Percentiles rank a stretch among this genome's conserved stretches.
Evolutionary conservation across 768 basidiomycete species (phyloP).

Genomic region (Calocybe gangraenosa): DNA sequence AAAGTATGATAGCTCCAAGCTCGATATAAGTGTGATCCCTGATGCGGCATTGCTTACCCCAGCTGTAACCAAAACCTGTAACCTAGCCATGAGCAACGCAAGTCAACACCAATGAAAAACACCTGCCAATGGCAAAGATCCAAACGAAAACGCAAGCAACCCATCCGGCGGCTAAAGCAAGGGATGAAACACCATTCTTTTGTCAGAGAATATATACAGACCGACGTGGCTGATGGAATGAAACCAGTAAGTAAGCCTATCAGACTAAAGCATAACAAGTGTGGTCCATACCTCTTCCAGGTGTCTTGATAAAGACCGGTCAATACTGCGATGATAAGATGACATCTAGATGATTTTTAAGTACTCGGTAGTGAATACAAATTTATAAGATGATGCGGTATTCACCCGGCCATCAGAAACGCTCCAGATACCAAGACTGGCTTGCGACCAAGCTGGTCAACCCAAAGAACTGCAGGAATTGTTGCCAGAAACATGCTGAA

Average conservation of each 20-base stretch:
- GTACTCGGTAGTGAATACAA: too few relatives aligned
- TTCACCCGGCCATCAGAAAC: slow-evolving; percentile 63
- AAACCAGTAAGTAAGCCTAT: slow-evolving; percentile 2
- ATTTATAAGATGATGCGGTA: too few relatives aligned
- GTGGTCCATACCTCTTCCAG: slow-evolving; percentile 43
- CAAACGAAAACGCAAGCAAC: slow-evolving; percentile 67
- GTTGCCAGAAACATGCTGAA: slow-evolving; percentile 74
- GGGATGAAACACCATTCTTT: not conserved
- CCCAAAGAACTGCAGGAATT: slow-evolving; percentile 78
- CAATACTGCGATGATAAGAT: slow-evolving; percentile 65
- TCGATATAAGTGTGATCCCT: too few relatives aligned
- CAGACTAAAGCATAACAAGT: not conserved
- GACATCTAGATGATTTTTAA: slow-evolving; percentile 55
- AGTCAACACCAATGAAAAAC: not conserved
- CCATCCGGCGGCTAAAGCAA: slow-evolving; percentile 59
- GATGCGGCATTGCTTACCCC: slow-evolving; percentile 51
- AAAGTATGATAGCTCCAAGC: not conserved
- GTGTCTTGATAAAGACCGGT: slow-evolving; percentile 52
- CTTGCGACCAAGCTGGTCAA: slow-evolving; percentile 72
- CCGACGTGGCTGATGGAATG: slow-evolving; percentile 26
- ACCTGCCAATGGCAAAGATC: slow-evolving; percentile 64
- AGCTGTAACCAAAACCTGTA: slow-evolving; percentile 66
- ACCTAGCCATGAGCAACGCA: not conserved
- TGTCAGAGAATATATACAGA: slow-evolving; percentile 3
- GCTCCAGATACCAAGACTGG: slow-evolving; percentile 73